phyloP scores from a whole-genome alignment of 2,329 filamentous ascomycete genomes.

The Arthrobotrys musiformis region DNA sequence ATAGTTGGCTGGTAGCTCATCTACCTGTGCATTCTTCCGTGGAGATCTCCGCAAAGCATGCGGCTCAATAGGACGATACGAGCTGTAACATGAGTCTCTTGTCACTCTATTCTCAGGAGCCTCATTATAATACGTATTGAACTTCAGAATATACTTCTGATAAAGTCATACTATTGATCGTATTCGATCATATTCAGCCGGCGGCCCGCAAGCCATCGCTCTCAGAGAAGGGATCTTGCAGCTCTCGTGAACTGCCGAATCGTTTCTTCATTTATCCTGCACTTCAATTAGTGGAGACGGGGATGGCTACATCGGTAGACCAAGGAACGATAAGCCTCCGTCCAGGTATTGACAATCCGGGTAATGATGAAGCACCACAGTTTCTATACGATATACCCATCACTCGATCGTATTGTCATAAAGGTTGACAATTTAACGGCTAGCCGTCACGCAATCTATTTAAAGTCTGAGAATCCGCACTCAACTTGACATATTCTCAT shows the following conservation, averaged over 20 bases:
- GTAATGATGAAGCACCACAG: background rate
- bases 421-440: background rate
- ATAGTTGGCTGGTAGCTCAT: background rate
- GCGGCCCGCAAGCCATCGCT: constrained; percentile 27
- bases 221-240: background rate
- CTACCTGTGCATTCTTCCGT: background rate
- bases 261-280: background rate
- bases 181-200: constrained; percentile 23
- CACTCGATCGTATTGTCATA: background rate
- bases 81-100: background rate
- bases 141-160: background rate
- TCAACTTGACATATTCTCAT: background rate
- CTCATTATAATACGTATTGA: background rate
- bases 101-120: background rate
- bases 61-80: constrained; percentile 3
- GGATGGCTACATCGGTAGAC: background rate
- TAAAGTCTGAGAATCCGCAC: background rate
- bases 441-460: constrained; percentile 3
- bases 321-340: background rate
- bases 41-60: background rate
- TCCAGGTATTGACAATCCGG: background rate
- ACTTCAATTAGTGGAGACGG: background rate
- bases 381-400: background rate
- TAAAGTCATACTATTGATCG: background rate
- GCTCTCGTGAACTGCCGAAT: background rate